Evolutionary conservation across 2,329 filamentous ascomycete genomes (phyloP), one percentile per base, ranked within the genome.

Genomic region (Xylaria sp.): DNA sequence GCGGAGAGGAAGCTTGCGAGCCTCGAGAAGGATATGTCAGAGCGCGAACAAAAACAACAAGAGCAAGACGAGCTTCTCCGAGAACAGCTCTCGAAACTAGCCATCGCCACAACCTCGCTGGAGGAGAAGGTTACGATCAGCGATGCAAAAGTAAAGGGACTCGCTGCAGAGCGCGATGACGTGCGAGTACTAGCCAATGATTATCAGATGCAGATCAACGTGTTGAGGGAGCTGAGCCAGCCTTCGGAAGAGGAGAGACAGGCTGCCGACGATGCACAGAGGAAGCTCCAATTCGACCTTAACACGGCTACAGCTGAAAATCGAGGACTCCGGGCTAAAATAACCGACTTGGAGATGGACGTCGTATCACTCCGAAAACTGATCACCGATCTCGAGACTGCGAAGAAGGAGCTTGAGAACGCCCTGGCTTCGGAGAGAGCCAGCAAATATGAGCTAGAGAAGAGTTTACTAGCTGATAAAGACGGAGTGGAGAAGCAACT

Each of bases 341-440:
- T 80, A 44, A 72, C 73, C 21, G 70, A 67, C 27, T 72, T 81
- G 40, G 77, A 79, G 69, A 66, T 70, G n/a, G 72, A 75, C 63
- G 71, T 80, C 25, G 63, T 72, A 29, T 69, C 69, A 40, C 71
- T 80, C 18, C 74, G 75, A 58, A 65, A 71, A 48, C 72, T 77
- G 51, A 75, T 78, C n/a, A 61, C 69, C 25, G 71, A 72, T 9
- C 61, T 76, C 2, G 72, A 77, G 35, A 57, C 68, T n/a, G 55
- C 67, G 37, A 75, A 63, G 61, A 65, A 70, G 21, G 58, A 60
- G 4, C 68, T 74, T 13, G 69, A 71, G 60, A 42, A 60, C 18
- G 57, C 68, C 8, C 63, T 74, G 2, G 71, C 66, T 32, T 64
- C 60, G 5, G 69, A 70, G 54, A 70, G 64, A 50, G 63, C 65